Conservation (phyloP, 805 yeast genomes). For the Schwanniomyces pseudopolymorphus region DNA sequence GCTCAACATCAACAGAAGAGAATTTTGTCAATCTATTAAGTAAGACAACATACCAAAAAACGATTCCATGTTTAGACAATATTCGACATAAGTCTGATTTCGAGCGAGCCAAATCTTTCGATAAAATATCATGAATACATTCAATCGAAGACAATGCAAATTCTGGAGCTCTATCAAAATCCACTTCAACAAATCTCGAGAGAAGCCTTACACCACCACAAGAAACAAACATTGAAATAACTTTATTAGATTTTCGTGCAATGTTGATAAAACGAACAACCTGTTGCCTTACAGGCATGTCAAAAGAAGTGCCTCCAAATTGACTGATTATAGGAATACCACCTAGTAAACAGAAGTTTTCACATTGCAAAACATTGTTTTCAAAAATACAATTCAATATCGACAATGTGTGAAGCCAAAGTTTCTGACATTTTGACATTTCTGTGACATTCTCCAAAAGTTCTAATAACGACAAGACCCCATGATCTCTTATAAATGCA, state of each 20-base stretch:
- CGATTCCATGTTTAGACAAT: conserved; percentile 40
- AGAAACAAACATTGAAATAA: conserved; percentile 42
- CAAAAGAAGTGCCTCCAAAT: conserved; percentile 31
- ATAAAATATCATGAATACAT: conserved; percentile 32
- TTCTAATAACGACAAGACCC: conserved; percentile 38
- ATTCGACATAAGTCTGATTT: conserved; percentile 44
- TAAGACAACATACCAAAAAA: conserved; percentile 43
- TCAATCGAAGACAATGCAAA: conserved; percentile 39
- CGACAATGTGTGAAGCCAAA: conserved; percentile 39
- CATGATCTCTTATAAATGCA: conserved; percentile 41
- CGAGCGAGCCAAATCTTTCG: conserved; percentile 35
- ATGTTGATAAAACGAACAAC: conserved; percentile 35
- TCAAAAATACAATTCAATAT: conserved; percentile 36
- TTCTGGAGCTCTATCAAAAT: conserved; percentile 36
- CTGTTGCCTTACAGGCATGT: conserved; percentile 31
- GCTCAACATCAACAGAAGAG: conserved; percentile 2
- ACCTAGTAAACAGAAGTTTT: conserved; percentile 42
- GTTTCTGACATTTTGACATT: conserved; percentile 26
- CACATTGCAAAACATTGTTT: conserved; percentile 29
- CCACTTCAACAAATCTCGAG: conserved; percentile 47
- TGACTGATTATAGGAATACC: conserved; percentile 44
- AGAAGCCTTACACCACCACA: conserved; percentile 47
- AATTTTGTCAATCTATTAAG: conserved; percentile 29
- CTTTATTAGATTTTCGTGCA: conserved; percentile 32
- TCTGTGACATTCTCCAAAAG: conserved; percentile 36